These are phyloP conservation scores for Termitomyces sp. DNA, from an alignment of 768 basidiomycete genomes.

Conservation along the genomic window DNA sequence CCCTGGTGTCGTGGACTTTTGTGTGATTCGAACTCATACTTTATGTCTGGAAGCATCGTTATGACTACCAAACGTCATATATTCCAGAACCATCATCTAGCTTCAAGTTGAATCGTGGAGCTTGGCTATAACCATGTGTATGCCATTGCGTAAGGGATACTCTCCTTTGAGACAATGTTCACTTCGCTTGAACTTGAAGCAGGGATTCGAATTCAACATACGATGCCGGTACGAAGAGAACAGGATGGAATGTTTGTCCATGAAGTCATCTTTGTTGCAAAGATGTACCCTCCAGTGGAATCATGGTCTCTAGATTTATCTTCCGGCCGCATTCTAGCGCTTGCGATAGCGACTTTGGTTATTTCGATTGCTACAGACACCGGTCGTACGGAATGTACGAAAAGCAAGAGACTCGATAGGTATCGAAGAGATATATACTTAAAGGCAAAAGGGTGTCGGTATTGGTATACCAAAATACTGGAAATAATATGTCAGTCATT, in stretches of 20 bases:
- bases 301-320: not conserved
- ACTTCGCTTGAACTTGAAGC: not conserved
- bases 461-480: constrained; percentile 36
- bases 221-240: not conserved
- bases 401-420: not conserved
- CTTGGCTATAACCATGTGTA: no score
- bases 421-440: not conserved
- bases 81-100: not conserved
- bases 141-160: not conserved
- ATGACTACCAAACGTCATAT: not conserved
- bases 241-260: not conserved
- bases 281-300: not conserved
- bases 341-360: no score
- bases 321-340: not conserved
- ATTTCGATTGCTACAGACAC: not conserved
- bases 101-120: no score
- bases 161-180: not conserved
- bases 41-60: not conserved
- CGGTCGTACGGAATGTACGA: not conserved
- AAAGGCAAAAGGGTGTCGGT: constrained; percentile 30
- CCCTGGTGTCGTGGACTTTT: no score
- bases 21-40: no score
- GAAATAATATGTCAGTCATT: not conserved
- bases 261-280: not conserved
- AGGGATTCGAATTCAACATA: not conserved